Evolutionary conservation across 2,329 filamentous ascomycete genomes (phyloP).

Genomic region (Scytalidium sp.): DNA sequence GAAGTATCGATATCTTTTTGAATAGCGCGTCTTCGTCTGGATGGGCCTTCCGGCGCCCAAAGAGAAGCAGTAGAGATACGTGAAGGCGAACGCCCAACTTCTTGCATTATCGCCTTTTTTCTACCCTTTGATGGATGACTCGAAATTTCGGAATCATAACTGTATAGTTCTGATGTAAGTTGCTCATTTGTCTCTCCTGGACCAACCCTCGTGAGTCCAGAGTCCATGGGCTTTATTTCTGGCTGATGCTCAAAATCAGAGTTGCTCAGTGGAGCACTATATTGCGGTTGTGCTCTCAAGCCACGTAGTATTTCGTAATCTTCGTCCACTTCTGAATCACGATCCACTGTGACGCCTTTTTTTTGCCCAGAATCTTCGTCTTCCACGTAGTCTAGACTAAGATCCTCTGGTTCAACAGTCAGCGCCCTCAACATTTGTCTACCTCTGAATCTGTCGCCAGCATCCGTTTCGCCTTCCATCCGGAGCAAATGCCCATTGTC

Average conservation of each 20-base stretch:
- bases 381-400: constrained; percentile 14
- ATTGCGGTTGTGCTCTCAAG: constrained; percentile 15
- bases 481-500: constrained; percentile 80
- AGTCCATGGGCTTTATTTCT: too few relatives aligned
- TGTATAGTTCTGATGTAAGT: too few relatives aligned
- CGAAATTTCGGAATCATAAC: too few relatives aligned
- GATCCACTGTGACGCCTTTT: constrained; percentile 4
- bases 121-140: too few relatives aligned
- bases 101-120: constrained; percentile 2
- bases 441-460: constrained; percentile 27
- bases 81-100: constrained; percentile 20
- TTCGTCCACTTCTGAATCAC: constrained; percentile 24
- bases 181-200: too few relatives aligned
- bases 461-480: constrained; percentile 57
- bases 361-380: constrained; percentile 14
- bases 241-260: background rate
- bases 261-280: constrained; percentile 12
- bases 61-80: constrained; percentile 21
- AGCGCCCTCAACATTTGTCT: constrained; percentile 13
- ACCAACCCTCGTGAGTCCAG: too few relatives aligned
- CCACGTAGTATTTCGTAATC: constrained; percentile 29
- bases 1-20: background rate
- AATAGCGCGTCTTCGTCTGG: constrained; percentile 1
- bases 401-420: constrained; percentile 14
- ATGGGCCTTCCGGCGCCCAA: constrained; percentile 21